Base-by-base conservation (phyloP, 2,329 filamentous ascomycete species). In the Aspergillus sp. region DNA sequence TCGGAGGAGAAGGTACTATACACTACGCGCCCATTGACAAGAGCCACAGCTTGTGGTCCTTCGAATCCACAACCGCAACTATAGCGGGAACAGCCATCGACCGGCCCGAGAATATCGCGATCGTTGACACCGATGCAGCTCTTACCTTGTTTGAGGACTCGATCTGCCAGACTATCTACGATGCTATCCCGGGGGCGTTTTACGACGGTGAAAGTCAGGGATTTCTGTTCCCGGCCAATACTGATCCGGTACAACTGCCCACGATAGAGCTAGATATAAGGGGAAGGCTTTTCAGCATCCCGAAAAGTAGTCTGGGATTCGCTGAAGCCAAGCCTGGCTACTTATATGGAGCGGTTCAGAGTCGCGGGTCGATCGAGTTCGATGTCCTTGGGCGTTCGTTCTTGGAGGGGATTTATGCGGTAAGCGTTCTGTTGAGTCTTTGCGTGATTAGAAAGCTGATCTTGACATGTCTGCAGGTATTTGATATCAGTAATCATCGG, bases 51-150 rank as follows among this genome's bases (percentile, higher is more conserved):
- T 90, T 90, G 77, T 92, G 88, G 89, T 78, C 83, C 72, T 85
- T 91, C 70, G 70, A 80, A 6, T 89, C 86, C 1, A 75, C 80
- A 7, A 84, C 82, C 0, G 81, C 81, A 22, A 81, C 79, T 0
- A 77, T 91, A 63, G 85, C 85, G 64, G 86, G 84, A 58, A 78
- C 83, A 60, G 78, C 76, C 1, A 73, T 87, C 29, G 52, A 74
- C 1, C 79, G 82, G 10, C 70, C 76, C 3, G 80, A 79, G 52
- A 90, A 90, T 74, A 86, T 78, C 31, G 87, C 88, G 51, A 90
- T 91, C 65, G 85, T 84, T 36, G 89, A 91, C 71, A 91, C 89
- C 0, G 89, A 88, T 57, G 90, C 88, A 31, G 89, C 88, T 0
- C 81, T 91, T 53, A 84, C 84, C 1, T 80, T 91, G 32, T 79